Evolutionary conservation across 2,329 filamentous ascomycete genomes (phyloP), one percentile per base, ranked within the genome.

Genomic region (Stachybotrys chartarum): DNA sequence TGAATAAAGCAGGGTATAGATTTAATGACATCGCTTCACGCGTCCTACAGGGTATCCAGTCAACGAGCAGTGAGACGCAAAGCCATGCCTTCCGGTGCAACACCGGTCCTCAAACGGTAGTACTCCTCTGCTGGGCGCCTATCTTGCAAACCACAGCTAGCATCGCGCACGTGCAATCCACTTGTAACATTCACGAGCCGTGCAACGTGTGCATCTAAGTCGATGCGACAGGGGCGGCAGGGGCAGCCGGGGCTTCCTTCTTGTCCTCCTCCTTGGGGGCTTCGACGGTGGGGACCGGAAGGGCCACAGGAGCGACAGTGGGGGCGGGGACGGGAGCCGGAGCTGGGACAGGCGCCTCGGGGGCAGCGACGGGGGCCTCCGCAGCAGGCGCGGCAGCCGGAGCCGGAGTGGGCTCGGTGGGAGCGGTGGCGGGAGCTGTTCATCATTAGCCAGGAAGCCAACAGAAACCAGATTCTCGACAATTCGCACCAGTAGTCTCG

Each of bases 11-110:
- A 59, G 66, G 67, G 65, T 69, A 69, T 68, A 68, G 62, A 63
- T 64, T 65, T 59, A 57, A 59, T 59, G 57, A 64, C 62, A 63
- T 63, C 59, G 58, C 62, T 56, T 55, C 58, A 54, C 56, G 62
- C 63, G 59, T 65, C 32, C 60, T 59, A 57, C 58, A 56, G 64
- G 64, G 67, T 69, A 69, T 69, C 65, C 67, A 68, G 65, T 64
- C 56, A 61, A 63, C 56, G 57, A 64, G 60, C 60, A 61, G 47
- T 63, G 60, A 65, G 50, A 42, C 35, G 14, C 35, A 42, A 42
- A 42, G 10, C 14, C 35, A 42, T 10, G 35, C 35, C 35, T 10
- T 42, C 14, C 5, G 35, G 35, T 42, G 35, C 14, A 42, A 42
- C 8, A 42, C 35, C 35, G 14, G 14, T 14, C 10, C 35, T 10